These are phyloP conservation scores for Exobasidium cylindrosporum DNA, from an alignment of 1,284 basidiomycete species.

Conservation along the genomic window DNA sequence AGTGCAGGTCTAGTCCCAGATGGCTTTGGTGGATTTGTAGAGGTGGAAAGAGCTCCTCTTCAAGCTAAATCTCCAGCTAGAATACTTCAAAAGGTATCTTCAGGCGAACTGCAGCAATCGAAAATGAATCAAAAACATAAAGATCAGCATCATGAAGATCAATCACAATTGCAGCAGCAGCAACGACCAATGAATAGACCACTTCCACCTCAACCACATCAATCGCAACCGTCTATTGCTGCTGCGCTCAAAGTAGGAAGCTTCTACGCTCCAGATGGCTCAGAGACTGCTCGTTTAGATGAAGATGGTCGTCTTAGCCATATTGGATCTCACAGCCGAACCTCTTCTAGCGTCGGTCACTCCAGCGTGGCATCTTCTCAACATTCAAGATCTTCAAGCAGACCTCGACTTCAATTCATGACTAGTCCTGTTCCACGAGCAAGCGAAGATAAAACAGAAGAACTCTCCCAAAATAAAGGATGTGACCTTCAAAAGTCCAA, in stretches of 20 bases:
- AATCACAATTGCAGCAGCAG: neutral
- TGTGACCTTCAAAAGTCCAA: slow-evolving; percentile 21
- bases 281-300: slow-evolving; percentile 31
- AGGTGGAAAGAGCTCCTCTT: slow-evolving; percentile 20
- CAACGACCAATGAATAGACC: slow-evolving; percentile 7
- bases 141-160: no score
- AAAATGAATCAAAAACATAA: neutral
- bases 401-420: slow-evolving; percentile 26
- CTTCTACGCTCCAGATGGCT: slow-evolving; percentile 39
- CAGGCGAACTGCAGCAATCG: neutral
- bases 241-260: slow-evolving; percentile 25
- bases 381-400: neutral
- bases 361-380: neutral
- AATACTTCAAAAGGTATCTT: neutral
- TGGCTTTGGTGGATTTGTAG: slow-evolving; percentile 38
- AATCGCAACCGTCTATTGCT: neutral
- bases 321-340: neutral
- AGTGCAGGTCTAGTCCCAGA: slow-evolving; percentile 28
- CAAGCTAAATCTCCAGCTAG: neutral
- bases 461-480: slow-evolving; percentile 13
- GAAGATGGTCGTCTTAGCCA: slow-evolving; percentile 20
- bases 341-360: neutral
- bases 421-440: slow-evolving; percentile 18
- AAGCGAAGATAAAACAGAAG: neutral
- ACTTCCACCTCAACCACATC: neutral